Percentiles rank a stretch among this genome's conserved stretches.
These are phyloP conservation scores for Annona cherimola DNA, from an alignment of 164 flowering plant species.

Conservation along the genomic window DNA sequence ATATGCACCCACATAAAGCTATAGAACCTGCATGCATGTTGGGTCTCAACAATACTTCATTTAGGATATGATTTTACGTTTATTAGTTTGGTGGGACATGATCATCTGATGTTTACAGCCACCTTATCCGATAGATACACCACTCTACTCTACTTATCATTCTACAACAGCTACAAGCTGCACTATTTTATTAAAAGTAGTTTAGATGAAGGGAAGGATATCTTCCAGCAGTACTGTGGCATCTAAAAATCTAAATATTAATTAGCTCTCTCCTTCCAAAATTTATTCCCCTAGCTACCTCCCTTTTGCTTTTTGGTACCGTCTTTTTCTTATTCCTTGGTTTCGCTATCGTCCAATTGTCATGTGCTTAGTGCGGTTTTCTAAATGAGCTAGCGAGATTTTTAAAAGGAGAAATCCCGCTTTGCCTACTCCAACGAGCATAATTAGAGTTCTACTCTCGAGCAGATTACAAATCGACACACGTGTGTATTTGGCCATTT, in stretches of 20 bases:
- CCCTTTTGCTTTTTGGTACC: conserved; percentile 3
- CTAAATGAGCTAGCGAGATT: not conserved
- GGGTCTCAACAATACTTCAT: too few species aligned
- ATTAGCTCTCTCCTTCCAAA: not conserved
- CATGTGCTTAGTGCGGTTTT: conserved; percentile 2
- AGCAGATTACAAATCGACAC: not conserved
- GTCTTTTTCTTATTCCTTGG: conserved; percentile 19
- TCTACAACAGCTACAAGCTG: not conserved
- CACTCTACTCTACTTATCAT: not conserved
- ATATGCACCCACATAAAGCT: too few species aligned
- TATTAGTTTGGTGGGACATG: too few species aligned
- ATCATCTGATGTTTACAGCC: not conserved
- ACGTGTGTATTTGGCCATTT: too few species aligned
- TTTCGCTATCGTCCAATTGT: conserved; percentile 36
- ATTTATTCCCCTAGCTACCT: not conserved
- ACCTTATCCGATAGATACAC: not conserved
- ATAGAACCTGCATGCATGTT: too few species aligned
- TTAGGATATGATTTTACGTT: too few species aligned
- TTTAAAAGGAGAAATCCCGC: not conserved
- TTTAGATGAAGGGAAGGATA: not conserved
- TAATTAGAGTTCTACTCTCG: not conserved
- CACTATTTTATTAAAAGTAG: not conserved
- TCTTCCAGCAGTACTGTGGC: not conserved
- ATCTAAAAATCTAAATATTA: too few species aligned
- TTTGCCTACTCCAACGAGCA: not conserved